A percentile compares a stretch with the other conserved stretches of the same genome.
Conservation (phyloP, 257 asterid species). For the Solanum peruvianum region DNA sequence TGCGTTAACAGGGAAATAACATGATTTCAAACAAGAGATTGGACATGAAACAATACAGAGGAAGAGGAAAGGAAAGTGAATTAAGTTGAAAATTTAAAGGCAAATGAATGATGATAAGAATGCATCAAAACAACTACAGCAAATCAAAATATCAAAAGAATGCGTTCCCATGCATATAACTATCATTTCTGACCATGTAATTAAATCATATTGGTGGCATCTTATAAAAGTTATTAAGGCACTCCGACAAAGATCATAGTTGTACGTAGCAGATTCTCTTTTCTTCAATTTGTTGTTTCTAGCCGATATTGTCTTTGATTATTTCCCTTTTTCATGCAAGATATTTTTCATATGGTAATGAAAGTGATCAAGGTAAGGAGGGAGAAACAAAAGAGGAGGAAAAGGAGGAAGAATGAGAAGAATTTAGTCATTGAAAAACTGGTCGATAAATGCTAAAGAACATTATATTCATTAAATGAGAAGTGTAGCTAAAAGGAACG, state of each 20-base stretch:
- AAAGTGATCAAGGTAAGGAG: neutral
- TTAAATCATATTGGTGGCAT: neutral
- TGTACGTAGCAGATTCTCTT: neutral
- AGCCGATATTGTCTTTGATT: neutral
- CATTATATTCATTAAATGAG: neutral
- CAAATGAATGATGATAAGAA: neutral
- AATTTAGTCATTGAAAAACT: neutral
- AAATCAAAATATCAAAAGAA: neutral
- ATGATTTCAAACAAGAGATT: neutral
- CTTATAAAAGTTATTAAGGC: neutral
- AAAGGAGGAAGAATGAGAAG: neutral
- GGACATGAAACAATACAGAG: neutral
- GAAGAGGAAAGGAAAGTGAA: neutral
- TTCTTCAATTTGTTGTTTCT: neutral
- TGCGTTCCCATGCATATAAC: neutral
- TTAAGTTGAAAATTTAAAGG: neutral
- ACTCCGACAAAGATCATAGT: neutral
- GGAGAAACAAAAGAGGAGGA: neutral
- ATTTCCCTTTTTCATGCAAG: neutral
- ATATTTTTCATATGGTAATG: neutral
- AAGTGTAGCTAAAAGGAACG: neutral
- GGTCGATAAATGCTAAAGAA: neutral
- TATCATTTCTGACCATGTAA: neutral
- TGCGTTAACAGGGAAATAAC: neutral
- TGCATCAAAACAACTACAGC: neutral